These are phyloP conservation scores for Graphilbum sp. DNA, from an alignment of 2,329 filamentous ascomycete species.

Conservation along the genomic window DNA sequence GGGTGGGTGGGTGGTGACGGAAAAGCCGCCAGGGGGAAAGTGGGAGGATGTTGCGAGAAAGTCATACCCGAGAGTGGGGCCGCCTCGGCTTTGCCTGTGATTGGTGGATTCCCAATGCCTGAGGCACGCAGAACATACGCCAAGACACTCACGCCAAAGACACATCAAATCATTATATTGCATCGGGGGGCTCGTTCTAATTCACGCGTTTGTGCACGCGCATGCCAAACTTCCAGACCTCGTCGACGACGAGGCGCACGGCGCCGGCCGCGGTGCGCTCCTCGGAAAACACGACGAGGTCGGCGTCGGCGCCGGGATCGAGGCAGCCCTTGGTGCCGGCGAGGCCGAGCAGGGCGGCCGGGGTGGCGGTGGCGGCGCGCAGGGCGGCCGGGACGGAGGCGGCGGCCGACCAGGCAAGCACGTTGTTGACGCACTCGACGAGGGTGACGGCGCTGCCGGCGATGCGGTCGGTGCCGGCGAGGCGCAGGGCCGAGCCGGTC, in stretches of 20 bases:
- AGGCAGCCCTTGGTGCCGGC: conserved; percentile 29
- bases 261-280: conserved; percentile 15
- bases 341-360: conserved; percentile 39
- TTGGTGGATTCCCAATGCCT: too few relatives aligned
- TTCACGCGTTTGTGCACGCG: background rate
- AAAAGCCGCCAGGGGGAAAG: background rate
- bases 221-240: conserved; percentile 39
- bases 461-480: conserved; percentile 6
- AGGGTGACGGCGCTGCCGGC: conserved; percentile 26
- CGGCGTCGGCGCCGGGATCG: conserved; percentile 21
- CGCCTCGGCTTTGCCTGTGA: too few relatives aligned
- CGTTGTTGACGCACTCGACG: conserved; percentile 42
- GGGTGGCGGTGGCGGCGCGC: conserved; percentile 37
- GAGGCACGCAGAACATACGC: too few relatives aligned
- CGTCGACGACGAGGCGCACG: conserved; percentile 27
- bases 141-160: too few relatives aligned
- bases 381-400: conserved; percentile 32
- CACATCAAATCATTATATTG: too few relatives aligned
- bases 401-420: conserved; percentile 37
- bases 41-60: too few relatives aligned
- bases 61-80: too few relatives aligned
- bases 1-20: background rate
- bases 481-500: conserved; percentile 44
- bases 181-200: too few relatives aligned
- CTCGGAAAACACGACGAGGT: conserved; percentile 30